Evolutionary conservation across 1,284 basidiomycete genomes (phyloP).

Genomic region (Irpex lacteus): DNA sequence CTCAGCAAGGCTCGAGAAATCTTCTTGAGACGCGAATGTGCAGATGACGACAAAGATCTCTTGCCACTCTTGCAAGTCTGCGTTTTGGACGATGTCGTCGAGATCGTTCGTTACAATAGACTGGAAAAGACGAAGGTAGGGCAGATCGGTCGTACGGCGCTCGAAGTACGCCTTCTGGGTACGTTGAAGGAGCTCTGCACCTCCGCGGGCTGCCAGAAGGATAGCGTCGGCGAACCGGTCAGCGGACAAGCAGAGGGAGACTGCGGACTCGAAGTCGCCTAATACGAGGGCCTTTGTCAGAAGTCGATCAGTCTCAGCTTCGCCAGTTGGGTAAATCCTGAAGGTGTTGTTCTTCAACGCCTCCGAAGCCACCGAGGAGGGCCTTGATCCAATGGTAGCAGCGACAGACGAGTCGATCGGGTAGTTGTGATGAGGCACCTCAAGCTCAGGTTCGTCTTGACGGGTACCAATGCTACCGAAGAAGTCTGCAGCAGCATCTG

Average conservation of each 20-base stretch:
- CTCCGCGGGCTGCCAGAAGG: constrained; percentile 89
- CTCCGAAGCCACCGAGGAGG: constrained; percentile 83
- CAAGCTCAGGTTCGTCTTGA: constrained; percentile 55
- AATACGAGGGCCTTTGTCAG: constrained; percentile 93
- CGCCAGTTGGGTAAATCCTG: constrained; percentile 87
- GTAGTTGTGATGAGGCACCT: constrained; percentile 78
- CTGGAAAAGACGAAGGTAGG: constrained; percentile 94
- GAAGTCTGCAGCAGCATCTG: constrained; percentile 78
- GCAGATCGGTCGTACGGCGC: constrained; percentile 70
- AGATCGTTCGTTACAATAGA: constrained; percentile 94
- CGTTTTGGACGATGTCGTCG: constrained; percentile 92
- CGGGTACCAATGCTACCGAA: constrained; percentile 79
- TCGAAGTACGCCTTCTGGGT: constrained; percentile 97
- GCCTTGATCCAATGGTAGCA: constrained; percentile 84
- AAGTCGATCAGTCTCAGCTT: constrained; percentile 85
- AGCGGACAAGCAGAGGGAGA: constrained; percentile 86
- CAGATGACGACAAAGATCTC: constrained; percentile 97
- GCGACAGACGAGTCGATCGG: constrained; percentile 85
- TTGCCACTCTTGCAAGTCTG: constrained; percentile 92
- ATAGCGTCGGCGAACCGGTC: constrained; percentile 95
- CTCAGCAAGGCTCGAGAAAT: constrained; percentile 86
- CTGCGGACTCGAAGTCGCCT: constrained; percentile 93
- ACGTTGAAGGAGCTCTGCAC: constrained; percentile 82
- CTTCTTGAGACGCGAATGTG: constrained; percentile 86
- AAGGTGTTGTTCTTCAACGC: constrained; percentile 76